Conservation (phyloP, 352 stramenopile species). For the Phytopythium delawarense region DNA sequence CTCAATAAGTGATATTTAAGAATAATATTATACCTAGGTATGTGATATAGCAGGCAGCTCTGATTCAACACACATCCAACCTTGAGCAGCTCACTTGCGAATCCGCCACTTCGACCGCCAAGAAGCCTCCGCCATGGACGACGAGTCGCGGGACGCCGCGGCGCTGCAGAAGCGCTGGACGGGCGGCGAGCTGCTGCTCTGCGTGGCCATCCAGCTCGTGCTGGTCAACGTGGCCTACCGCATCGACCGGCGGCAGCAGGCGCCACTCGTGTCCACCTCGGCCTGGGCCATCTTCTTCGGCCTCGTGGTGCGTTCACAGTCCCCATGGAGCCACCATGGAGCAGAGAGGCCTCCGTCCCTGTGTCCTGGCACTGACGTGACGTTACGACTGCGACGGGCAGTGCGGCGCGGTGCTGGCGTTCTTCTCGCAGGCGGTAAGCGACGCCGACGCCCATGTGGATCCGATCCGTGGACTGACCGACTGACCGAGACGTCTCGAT, state of each 20-base stretch:
- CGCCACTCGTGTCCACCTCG: slow-evolving; percentile 54
- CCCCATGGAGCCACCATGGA: too few relatives aligned
- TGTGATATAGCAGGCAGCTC: not conserved
- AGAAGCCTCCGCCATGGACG: slow-evolving; percentile 10
- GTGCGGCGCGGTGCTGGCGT: slow-evolving; percentile 34
- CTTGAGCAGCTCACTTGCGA: not conserved
- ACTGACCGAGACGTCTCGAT: not conserved
- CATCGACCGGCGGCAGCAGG: slow-evolving; percentile 42
- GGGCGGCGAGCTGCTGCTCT: slow-evolving; percentile 53
- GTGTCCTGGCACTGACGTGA: too few relatives aligned
- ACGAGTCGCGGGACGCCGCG: slow-evolving; percentile 15
- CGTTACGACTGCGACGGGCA: slow-evolving; percentile 1
- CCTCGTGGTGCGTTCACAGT: slow-evolving; percentile 16
- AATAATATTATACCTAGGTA: too few relatives aligned
- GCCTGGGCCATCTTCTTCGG: slow-evolving; percentile 64
- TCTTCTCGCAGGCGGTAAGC: slow-evolving; percentile 34
- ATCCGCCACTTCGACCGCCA: not conserved
- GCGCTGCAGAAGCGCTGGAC: slow-evolving; percentile 43
- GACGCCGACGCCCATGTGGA: too few relatives aligned
- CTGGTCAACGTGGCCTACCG: slow-evolving; percentile 62
- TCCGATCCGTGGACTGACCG: not conserved
- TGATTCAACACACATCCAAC: not conserved
- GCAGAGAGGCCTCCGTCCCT: too few relatives aligned
- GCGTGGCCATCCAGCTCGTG: slow-evolving; percentile 55
- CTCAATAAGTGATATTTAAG: too few relatives aligned